Conservation (phyloP, 805 yeast species). For the Teunomyces aglyptinius region DNA sequence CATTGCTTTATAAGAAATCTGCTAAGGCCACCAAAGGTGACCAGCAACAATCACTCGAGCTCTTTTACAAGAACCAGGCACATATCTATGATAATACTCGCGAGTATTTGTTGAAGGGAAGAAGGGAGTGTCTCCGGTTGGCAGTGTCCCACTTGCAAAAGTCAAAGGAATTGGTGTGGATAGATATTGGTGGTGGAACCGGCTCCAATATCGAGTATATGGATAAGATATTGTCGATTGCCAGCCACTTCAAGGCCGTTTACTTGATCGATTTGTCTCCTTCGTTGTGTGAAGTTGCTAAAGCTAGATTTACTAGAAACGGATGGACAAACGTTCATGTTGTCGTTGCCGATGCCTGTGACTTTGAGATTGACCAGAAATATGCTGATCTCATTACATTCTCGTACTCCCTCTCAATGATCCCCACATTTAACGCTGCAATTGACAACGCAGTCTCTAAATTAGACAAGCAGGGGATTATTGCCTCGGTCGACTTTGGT, state of each 20-base stretch:
- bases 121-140: conserved; percentile 59
- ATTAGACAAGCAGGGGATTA: conserved; percentile 57
- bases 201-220: conserved; percentile 79
- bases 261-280: conserved; percentile 77
- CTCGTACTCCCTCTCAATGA: conserved; percentile 82
- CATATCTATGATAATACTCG: conserved; percentile 74
- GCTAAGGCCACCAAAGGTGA: conserved; percentile 19
- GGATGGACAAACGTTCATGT: conserved; percentile 60
- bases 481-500: conserved; percentile 78
- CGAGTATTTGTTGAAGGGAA: conserved; percentile 62
- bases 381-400: conserved; percentile 73
- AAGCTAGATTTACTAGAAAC: conserved; percentile 46
- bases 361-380: conserved; percentile 48
- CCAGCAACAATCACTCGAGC: conserved; percentile 64
- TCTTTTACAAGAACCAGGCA: conserved; percentile 75
- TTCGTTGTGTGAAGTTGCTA: conserved; percentile 72
- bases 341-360: conserved; percentile 72
- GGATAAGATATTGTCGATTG: conserved; percentile 53
- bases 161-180: conserved; percentile 56
- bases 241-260: conserved; percentile 55
- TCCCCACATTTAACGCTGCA: conserved; percentile 77
- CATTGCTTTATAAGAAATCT: conserved; percentile 39
- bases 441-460: conserved; percentile 61
- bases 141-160: conserved; percentile 56
- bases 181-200: conserved; percentile 86